phyloP scores from a whole-genome alignment of 805 yeast genomes.

The Wickerhamomyces queroliae region DNA sequence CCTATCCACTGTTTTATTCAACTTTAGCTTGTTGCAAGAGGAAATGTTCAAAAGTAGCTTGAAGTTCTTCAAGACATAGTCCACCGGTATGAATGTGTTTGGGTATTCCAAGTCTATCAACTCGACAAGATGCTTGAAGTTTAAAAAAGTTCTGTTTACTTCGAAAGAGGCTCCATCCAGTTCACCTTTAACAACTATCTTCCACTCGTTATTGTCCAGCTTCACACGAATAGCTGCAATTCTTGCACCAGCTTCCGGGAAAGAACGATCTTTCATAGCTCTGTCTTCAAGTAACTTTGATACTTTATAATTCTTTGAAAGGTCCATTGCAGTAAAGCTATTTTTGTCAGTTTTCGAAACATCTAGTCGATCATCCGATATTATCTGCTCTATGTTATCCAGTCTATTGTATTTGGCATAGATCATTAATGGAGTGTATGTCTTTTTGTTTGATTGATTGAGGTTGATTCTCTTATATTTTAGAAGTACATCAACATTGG shows the following conservation, averaged over 20 bases:
- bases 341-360: constrained; percentile 25
- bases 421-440: constrained; percentile 64
- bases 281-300: constrained; percentile 28
- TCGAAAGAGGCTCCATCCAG: constrained; percentile 7
- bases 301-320: constrained; percentile 31
- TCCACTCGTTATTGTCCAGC: constrained; percentile 25
- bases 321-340: constrained; percentile 37
- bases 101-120: constrained; percentile 32
- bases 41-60: constrained; percentile 16
- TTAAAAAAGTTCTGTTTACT: constrained; percentile 23
- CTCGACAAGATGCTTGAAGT: constrained; percentile 27
- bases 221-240: constrained; percentile 31
- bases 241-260: constrained; percentile 16
- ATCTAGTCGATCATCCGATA: constrained; percentile 45
- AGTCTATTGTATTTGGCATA: constrained; percentile 64
- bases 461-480: constrained; percentile 36
- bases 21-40: constrained; percentile 35
- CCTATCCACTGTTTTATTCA: constrained; percentile 41
- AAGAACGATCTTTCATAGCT: constrained; percentile 17
- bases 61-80: constrained; percentile 16
- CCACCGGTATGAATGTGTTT: constrained; percentile 25
- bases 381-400: constrained; percentile 48
- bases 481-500: constrained; percentile 38
- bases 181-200: constrained; percentile 20
- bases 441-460: constrained; percentile 54